Percentiles rank a stretch among this genome's conserved stretches.
These are phyloP conservation scores for Diaporthe helianthi DNA, from an alignment of 2,329 filamentous ascomycete genomes.

Conservation along the genomic window DNA sequence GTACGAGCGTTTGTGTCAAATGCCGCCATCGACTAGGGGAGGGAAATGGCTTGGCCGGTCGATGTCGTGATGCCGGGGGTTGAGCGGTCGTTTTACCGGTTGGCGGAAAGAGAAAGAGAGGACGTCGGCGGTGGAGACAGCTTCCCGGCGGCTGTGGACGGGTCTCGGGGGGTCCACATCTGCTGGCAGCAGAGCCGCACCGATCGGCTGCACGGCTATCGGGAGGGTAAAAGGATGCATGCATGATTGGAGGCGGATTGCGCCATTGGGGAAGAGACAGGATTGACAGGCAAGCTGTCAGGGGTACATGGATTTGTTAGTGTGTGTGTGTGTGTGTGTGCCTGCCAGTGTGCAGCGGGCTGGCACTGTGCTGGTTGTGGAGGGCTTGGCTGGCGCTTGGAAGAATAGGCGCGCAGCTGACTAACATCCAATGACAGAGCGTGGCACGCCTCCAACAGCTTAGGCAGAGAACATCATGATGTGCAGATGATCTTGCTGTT, in stretches of 20 bases:
- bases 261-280: conserved; percentile 19
- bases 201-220: conserved; percentile 34
- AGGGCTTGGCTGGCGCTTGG: neutral
- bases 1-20: neutral
- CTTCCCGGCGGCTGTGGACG: conserved; percentile 27
- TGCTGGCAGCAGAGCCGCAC: conserved; percentile 31
- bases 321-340: neutral
- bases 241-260: conserved; percentile 32
- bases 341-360: neutral
- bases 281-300: neutral
- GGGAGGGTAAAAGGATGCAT: conserved; percentile 31
- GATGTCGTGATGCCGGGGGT: conserved; percentile 14
- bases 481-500: too few species aligned
- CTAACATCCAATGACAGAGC: neutral
- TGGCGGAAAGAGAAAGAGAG: conserved; percentile 29
- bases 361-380: conserved; percentile 23
- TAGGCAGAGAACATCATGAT: too few species aligned
- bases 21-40: conserved; percentile 18
- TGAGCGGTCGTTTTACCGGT: neutral
- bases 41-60: conserved; percentile 13
- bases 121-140: conserved; percentile 33
- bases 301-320: neutral
- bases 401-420: neutral
- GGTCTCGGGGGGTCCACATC: conserved; percentile 11
- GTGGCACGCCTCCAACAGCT: too few species aligned